Conservation (phyloP, 768 basidiomycete species). For the Mycena amicta region DNA sequence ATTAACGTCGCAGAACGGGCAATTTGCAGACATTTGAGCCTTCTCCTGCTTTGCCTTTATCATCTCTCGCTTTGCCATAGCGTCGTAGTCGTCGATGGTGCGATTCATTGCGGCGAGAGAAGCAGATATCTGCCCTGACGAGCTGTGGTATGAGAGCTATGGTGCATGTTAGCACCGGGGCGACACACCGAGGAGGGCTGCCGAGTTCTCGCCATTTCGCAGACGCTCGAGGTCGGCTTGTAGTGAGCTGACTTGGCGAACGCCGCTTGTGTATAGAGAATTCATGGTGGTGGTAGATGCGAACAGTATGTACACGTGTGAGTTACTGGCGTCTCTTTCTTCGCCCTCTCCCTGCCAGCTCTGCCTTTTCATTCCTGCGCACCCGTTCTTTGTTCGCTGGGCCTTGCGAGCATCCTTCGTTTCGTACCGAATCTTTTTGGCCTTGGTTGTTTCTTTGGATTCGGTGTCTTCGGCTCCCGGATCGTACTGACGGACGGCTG, state of each 20-base stretch:
- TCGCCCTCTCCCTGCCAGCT: constrained; percentile 66
- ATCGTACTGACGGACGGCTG: constrained; percentile 7
- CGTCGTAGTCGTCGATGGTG: constrained; percentile 96
- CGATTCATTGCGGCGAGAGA: constrained; percentile 92
- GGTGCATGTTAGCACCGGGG: constrained; percentile 1
- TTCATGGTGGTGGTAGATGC: constrained; percentile 63
- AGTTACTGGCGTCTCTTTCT: constrained; percentile 29
- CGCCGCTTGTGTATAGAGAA: constrained; percentile 90
- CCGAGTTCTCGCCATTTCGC: constrained; percentile 76
- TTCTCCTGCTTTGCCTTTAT: constrained; percentile 97
- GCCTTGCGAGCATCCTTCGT: constrained; percentile 66
- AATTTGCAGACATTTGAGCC: constrained; percentile 72
- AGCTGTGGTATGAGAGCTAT: constrained; percentile 26
- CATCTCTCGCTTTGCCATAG: constrained; percentile 94
- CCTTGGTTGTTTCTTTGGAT: constrained; percentile 30
- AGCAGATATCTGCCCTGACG: constrained; percentile 94
- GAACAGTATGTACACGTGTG: neutral
- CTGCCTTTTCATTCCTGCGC: constrained; percentile 72
- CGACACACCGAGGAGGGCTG: constrained; percentile 78
- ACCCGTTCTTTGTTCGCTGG: constrained; percentile 64
- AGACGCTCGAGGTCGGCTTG: constrained; percentile 85
- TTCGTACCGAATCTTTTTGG: constrained; percentile 64
- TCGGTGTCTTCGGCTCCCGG: constrained; percentile 16
- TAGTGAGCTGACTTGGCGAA: constrained; percentile 88
- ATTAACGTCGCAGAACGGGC: neutral